Percentiles rank a stretch among this genome's conserved stretches.
These are phyloP conservation scores for Cercospora janseana DNA, from an alignment of 2,329 filamentous ascomycete genomes.

Conservation along the genomic window DNA sequence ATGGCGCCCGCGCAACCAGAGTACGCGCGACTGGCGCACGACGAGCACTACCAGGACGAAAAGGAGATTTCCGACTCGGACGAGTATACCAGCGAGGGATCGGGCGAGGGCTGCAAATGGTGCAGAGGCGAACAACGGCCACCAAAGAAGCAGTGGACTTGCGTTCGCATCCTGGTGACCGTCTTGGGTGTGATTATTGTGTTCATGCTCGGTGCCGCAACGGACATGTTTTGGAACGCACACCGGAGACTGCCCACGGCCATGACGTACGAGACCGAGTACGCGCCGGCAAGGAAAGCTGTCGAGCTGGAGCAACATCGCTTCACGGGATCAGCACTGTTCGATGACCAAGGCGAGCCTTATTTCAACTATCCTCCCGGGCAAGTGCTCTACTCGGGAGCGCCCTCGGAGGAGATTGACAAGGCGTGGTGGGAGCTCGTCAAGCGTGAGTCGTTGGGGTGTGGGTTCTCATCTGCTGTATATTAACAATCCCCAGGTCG, in stretches of 20 bases:
- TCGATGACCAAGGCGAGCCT: constrained; percentile 13
- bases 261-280: constrained; percentile 5
- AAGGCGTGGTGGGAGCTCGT: constrained; percentile 12
- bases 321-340: constrained; percentile 8
- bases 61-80: neutral
- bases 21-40: constrained; percentile 1
- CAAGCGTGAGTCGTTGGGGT: neutral
- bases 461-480: neutral
- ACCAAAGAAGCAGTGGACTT: neutral
- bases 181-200: neutral
- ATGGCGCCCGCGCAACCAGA: constrained; percentile 1
- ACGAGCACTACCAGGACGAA: constrained; percentile 4
- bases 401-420: constrained; percentile 9
- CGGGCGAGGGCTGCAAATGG: neutral
- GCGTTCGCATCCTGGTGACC: neutral
- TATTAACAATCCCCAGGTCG: constrained; percentile 11
- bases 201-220: neutral
- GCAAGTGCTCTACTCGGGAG: constrained; percentile 2
- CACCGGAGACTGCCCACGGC: neutral
- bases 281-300: neutral
- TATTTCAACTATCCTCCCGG: constrained; percentile 4
- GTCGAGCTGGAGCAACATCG: constrained; percentile 6
- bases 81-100: neutral
- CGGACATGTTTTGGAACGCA: neutral
- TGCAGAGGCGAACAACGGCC: neutral